phyloP scores from a whole-genome alignment of 2,329 filamentous ascomycete species.

The Pezizomycotina sp. region DNA sequence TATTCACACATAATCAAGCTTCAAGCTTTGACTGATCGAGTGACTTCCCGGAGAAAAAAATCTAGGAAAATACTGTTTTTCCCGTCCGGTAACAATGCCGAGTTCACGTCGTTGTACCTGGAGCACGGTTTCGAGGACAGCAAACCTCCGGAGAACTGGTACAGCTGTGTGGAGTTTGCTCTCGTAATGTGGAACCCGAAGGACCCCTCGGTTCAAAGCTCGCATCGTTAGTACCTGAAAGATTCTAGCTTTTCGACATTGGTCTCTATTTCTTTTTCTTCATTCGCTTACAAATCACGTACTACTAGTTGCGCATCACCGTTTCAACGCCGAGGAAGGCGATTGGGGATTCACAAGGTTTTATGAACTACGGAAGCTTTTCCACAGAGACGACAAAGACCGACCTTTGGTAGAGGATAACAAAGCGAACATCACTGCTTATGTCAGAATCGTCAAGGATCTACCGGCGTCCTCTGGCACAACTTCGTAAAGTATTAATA shows the following conservation, averaged over 20 bases:
- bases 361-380: slow-evolving; percentile 70
- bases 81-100: slow-evolving; percentile 83
- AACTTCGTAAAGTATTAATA: slow-evolving; percentile 56
- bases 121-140: slow-evolving; percentile 75
- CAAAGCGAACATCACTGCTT: slow-evolving; percentile 62
- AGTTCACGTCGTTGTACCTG: slow-evolving; percentile 86
- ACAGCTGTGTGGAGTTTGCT: slow-evolving; percentile 88
- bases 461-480: slow-evolving; percentile 78
- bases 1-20: background rate
- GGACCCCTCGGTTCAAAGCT: slow-evolving; percentile 64
- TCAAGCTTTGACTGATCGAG: background rate
- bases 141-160: slow-evolving; percentile 81
- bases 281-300: slow-evolving; percentile 9
- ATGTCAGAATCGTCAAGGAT: slow-evolving; percentile 66
- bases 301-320: slow-evolving; percentile 59
- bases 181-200: slow-evolving; percentile 88
- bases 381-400: slow-evolving; percentile 47
- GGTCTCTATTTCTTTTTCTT: background rate
- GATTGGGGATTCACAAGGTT: slow-evolving; percentile 99
- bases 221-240: slow-evolving; percentile 43
- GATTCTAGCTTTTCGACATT: background rate
- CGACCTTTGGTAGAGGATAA: slow-evolving; percentile 66
- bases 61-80: slow-evolving; percentile 83
- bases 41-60: slow-evolving; percentile 23
- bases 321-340: slow-evolving; percentile 88